These are phyloP conservation scores for Liriodendron chinense DNA, from an alignment of 164 flowering plant species.

Conservation along the genomic window DNA sequence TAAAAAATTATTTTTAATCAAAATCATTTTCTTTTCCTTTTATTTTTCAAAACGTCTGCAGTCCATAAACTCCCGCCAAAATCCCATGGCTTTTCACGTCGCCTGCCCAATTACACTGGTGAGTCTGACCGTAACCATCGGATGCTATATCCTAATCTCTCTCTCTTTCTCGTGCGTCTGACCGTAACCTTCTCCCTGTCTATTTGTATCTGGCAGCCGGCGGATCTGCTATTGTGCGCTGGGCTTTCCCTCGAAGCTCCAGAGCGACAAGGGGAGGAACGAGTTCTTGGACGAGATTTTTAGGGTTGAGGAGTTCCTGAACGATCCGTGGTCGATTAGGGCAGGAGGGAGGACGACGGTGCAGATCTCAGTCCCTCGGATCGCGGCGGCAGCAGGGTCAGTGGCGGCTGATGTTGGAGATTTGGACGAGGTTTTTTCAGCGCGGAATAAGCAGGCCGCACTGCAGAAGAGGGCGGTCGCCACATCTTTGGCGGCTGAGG, in stretches of 20 bases:
- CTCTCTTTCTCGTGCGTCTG: constrained; percentile 9
- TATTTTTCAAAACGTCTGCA: background rate
- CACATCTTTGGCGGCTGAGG: constrained; percentile 72
- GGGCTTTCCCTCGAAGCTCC: constrained; percentile 64
- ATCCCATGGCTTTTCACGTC: constrained; percentile 92
- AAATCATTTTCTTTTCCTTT: background rate
- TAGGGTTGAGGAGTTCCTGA: constrained; percentile 51
- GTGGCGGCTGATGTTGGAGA: constrained; percentile 25
- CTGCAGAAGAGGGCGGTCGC: constrained; percentile 74
- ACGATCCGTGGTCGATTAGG: constrained; percentile 58
- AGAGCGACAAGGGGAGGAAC: constrained; percentile 30
- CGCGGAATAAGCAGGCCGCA: constrained; percentile 65
- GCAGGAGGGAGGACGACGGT: constrained; percentile 43
- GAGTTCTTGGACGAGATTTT: constrained; percentile 48
- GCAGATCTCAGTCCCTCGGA: constrained; percentile 75
- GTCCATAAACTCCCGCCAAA: constrained; percentile 15
- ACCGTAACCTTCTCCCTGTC: constrained; percentile 5
- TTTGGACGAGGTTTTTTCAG: constrained; percentile 49
- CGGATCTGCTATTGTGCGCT: constrained; percentile 73
- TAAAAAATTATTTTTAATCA: background rate
- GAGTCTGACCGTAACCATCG: too few relatives aligned
- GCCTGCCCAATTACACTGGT: constrained; percentile 99
- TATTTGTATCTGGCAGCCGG: constrained; percentile 37
- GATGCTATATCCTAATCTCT: constrained; percentile 5
- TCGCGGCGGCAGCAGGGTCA: constrained; percentile 29